phyloP scores from a whole-genome alignment of 306 rosid genomes.

The Cyamopsis tetragonoloba region DNA sequence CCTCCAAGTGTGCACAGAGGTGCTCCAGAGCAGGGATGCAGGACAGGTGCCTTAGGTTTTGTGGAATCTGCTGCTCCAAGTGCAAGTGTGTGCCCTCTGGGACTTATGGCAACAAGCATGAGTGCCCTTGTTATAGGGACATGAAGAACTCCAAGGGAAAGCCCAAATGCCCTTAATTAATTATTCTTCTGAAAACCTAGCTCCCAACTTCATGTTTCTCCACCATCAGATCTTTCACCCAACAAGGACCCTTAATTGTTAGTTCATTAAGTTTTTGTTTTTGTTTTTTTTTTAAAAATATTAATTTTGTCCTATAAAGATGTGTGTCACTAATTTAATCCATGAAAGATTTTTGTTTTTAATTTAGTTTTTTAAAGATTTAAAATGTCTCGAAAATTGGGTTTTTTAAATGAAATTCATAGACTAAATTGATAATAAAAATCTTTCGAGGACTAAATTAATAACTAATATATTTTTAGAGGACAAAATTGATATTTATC shows the following conservation, averaged over 20 bases:
- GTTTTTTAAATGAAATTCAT: too few relatives aligned
- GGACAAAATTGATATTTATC: too few relatives aligned
- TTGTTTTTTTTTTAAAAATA: too few relatives aligned
- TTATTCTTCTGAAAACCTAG: too few relatives aligned
- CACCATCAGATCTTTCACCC: conserved; percentile 5
- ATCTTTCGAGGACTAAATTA: too few relatives aligned
- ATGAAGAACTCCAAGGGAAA: conserved; percentile 69
- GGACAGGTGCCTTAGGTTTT: conserved; percentile 67
- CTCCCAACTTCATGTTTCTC: conserved; percentile 4
- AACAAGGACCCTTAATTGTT: conserved; percentile 6
- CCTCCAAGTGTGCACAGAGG: conserved; percentile 48
- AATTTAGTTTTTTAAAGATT: too few relatives aligned
- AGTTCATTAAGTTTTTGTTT: not conserved
- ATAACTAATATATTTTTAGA: too few relatives aligned
- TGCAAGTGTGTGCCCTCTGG: conserved; percentile 92
- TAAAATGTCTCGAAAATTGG: too few relatives aligned
- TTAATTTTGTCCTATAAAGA: too few relatives aligned
- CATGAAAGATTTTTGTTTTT: too few relatives aligned
- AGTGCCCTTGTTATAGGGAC: conserved; percentile 84
- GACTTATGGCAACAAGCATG: conserved; percentile 80
- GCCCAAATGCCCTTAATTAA: conserved; percentile 64
- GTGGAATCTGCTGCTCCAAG: conserved; percentile 72
- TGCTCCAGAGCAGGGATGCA: conserved; percentile 57
- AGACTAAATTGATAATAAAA: too few relatives aligned
- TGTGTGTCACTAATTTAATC: too few relatives aligned